Evolutionary conservation across 2,329 filamentous ascomycete species (phyloP).

Genomic region (Ambrosiella cleistominuta): DNA sequence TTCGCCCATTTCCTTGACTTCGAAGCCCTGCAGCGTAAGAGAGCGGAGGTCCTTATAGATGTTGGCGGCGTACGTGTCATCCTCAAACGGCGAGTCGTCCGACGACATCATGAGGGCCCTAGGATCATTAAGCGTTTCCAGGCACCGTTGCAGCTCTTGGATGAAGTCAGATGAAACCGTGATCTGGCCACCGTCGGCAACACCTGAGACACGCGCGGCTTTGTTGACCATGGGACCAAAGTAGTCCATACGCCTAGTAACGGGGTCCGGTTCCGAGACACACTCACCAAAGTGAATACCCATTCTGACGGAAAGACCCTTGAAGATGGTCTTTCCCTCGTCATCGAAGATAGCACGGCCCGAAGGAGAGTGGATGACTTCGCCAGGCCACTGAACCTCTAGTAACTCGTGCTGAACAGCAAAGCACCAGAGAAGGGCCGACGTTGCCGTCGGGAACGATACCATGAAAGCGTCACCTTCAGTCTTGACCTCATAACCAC

Average conservation of each 20-base stretch:
- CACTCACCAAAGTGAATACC: conserved; percentile 91
- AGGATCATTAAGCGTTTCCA: conserved; percentile 75
- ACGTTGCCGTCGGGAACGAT: conserved; percentile 89
- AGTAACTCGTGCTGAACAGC: conserved; percentile 78
- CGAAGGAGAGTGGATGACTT: conserved; percentile 72
- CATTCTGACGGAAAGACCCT: conserved; percentile 89
- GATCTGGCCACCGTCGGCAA: conserved; percentile 92
- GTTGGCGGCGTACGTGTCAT: conserved; percentile 54
- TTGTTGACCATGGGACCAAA: conserved; percentile 99
- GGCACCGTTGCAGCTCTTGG: conserved; percentile 77
- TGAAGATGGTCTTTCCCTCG: conserved; percentile 79
- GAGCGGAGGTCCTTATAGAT: conserved; percentile 79
- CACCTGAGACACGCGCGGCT: conserved; percentile 78
- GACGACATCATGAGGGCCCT: neutral
- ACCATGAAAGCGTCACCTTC: conserved; percentile 99
- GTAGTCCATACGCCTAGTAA: conserved; percentile 97
- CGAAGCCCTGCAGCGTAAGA: conserved; percentile 79
- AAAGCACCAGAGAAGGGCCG: conserved; percentile 89
- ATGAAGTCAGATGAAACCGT: conserved; percentile 96
- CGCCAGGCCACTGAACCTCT: conserved; percentile 80
- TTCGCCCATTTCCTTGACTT: conserved; percentile 91
- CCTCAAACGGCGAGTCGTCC: conserved; percentile 46
- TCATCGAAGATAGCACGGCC: conserved; percentile 70
- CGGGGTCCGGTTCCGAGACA: conserved; percentile 86
- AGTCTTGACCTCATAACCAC: conserved; percentile 97